Base-by-base conservation (phyloP, 2,329 filamentous ascomycete species). In the Bipolaris zeicola region DNA sequence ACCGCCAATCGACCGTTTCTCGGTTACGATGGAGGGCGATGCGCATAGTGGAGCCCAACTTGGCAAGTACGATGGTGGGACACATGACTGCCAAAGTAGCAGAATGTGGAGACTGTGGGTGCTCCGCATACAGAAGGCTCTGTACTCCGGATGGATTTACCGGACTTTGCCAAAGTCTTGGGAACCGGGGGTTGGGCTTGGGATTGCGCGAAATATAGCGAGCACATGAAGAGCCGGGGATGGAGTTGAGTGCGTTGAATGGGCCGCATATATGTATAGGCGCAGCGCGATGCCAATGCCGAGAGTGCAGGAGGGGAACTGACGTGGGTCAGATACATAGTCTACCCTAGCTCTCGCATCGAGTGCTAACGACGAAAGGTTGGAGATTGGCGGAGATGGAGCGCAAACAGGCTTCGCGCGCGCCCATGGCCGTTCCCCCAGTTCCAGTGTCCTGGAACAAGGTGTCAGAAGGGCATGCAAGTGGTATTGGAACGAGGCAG, bases 381-480 rank as follows among this genome's bases (percentile, higher is more conserved):
- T 38, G 10, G 36, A 38, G 36, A 56, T 56, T 16, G 13, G 38
- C 48, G 36, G 39, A 26, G 13, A 50, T 26, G 28, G 14, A 22
- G 16, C 38, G 8, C 38, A 41, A 38, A 56, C 28, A 26, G 37
- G 34, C 6, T 33, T 52, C 26, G 42, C 42, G 22, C 24, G 22
- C 50, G 36, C 37, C 42, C 28, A 24, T 28, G 26, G 49, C 28
- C 48, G 53, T 52, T 52, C 42, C 49, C 53, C 53, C 48, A 52
- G 53, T 56, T 31, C 53, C 53, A 56, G 42, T 20, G 36, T 47
- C 36, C 53, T 52, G 53, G 53, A 39, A 43, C 24, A 22, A 24
- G 53, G 49, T 34, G 31, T 46, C 41, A 42, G 48, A 31, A 47
- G 26, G 34, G 18, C 4, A 45, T 38, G 36, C 53, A 31, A 52